Base-by-base conservation (phyloP, 257 asterid species). In the Mitragyna speciosa region DNA sequence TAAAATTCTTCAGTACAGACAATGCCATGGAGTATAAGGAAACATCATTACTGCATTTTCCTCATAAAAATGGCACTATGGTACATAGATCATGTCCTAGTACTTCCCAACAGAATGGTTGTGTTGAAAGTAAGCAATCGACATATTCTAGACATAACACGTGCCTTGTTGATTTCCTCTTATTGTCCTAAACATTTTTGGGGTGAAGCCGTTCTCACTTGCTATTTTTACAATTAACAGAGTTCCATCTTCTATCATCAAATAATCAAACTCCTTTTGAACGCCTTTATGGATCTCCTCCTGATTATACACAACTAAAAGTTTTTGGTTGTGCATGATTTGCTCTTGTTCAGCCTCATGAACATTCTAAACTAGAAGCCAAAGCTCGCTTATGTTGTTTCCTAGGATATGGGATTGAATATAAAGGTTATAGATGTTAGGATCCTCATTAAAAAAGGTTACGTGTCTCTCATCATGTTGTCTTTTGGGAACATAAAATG, bases 401-500 rank as follows among this genome's bases (percentile, higher is more conserved):
- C 4, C 17, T 77, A 14, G 51, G 52, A 0, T 77, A 77, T 67
- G 81, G 52, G 17, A 77, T 77, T 22, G 12, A 77, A 43, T 75
- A 77, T 24, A 77, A 77, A 12, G 63, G 74, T 17, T 67, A 78
- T 67, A 14, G 31, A 2, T 78, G 65, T 78, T 78, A 58, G 81
- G 31, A 78, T 48, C 76, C 69, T 47, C 30, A 31, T 4, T 78
- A 69, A 2, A 8, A 28, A 0, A 39, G 58, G 1, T 16, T 78
- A 0, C 31, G 33, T 19, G 36, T 70, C 0, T 70, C 77, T 51
- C 45, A 54, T 3, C 58, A 70, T 78, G 77, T 69, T 33, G 22
- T 43, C 30, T 69, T 70, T 14, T 68, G 48, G 71, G 58, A 78
- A 15, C 30, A 48, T 20, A 51, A 49, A 39, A 68, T 51, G 31